Percentiles rank a stretch among this genome's conserved stretches.
Conservation (phyloP, 805 yeast species). For the Nakazawaea siamensis region DNA sequence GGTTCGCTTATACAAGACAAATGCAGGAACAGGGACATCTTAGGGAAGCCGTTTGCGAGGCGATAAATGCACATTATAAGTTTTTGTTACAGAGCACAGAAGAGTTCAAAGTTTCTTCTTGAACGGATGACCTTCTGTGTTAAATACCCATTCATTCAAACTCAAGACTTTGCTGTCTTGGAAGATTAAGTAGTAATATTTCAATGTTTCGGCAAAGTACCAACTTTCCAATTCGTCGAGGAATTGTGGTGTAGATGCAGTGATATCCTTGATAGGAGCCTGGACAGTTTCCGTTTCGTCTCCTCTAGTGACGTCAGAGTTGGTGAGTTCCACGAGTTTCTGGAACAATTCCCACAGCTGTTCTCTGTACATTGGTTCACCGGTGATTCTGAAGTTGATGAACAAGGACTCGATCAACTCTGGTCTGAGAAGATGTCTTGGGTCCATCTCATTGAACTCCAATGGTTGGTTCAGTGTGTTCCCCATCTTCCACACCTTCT, state of each 20-base stretch:
- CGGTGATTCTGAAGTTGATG: conserved; percentile 51
- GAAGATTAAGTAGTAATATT: conserved; percentile 44
- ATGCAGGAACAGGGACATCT: conserved; percentile 14
- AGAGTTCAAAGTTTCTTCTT: conserved; percentile 12
- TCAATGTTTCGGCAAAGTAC: conserved; percentile 55
- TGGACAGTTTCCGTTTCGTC: conserved; percentile 6
- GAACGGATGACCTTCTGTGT: conserved; percentile 59
- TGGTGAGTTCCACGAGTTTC: conserved; percentile 23
- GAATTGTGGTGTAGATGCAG: conserved; percentile 16
- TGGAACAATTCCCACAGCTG: conserved; percentile 43
- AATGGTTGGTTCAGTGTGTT: conserved; percentile 7
- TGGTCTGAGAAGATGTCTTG: conserved; percentile 43
- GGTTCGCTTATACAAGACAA: conserved; percentile 16
- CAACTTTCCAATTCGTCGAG: conserved; percentile 35
- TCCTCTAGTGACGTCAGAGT: conserved; percentile 24
- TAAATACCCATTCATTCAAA: conserved; percentile 47
- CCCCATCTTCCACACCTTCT: conserved; percentile 7
- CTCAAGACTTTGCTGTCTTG: conserved; percentile 32
- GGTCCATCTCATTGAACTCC: conserved; percentile 21
- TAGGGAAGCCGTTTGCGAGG: conserved; percentile 38
- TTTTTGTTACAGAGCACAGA: conserved; percentile 25
- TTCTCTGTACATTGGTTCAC: conserved; percentile 48
- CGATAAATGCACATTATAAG: conserved; percentile 35
- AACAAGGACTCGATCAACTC: conserved; percentile 56
- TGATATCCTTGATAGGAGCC: conserved; percentile 15